A percentile compares a stretch with the other conserved stretches of the same genome.
phyloP scores from a whole-genome alignment of 176 grass and related monocot genomes.

The Alopecurus myosuroides region DNA sequence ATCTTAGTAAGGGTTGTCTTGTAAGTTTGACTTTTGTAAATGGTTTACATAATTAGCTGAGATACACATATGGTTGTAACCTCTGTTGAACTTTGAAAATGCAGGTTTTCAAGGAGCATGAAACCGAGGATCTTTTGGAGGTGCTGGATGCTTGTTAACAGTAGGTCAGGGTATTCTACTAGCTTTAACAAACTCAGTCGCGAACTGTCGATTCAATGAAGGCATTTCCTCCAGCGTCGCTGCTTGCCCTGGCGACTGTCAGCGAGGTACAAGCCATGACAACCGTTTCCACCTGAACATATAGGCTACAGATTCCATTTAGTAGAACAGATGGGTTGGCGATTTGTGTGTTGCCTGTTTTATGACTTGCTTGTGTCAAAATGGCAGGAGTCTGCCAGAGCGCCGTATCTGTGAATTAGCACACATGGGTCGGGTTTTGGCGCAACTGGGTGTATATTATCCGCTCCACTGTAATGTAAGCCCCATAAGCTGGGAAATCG shows the following conservation, averaged over 20 bases:
- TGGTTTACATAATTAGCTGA: neutral
- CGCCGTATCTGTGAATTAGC: constrained; percentile 39
- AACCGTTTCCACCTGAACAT: constrained; percentile 30
- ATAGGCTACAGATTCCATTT: constrained; percentile 46
- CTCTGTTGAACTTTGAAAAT: constrained; percentile 13
- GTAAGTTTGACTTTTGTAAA: constrained; percentile 1
- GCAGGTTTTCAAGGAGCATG: constrained; percentile 65
- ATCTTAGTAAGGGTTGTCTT: neutral
- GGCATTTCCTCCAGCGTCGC: constrained; percentile 33
- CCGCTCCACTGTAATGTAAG: constrained; percentile 55
- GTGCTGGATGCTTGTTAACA: constrained; percentile 49
- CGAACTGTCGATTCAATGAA: constrained; percentile 28
- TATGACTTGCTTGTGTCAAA: constrained; percentile 19
- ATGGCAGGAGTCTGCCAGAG: constrained; percentile 54
- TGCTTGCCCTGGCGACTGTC: constrained; percentile 13
- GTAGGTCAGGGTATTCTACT: constrained; percentile 41
- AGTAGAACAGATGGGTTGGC: constrained; percentile 28
- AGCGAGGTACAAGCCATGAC: constrained; percentile 43
- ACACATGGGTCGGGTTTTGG: constrained; percentile 29
- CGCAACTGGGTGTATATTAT: constrained; percentile 46
- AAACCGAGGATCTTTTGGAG: constrained; percentile 39
- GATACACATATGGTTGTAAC: neutral
- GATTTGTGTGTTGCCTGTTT: constrained; percentile 16
- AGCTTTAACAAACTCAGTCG: constrained; percentile 42
- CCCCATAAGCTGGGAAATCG: constrained; percentile 15